Evolutionary conservation across 441 rosid species (phyloP).

Genomic region (Erodium trifolium): DNA sequence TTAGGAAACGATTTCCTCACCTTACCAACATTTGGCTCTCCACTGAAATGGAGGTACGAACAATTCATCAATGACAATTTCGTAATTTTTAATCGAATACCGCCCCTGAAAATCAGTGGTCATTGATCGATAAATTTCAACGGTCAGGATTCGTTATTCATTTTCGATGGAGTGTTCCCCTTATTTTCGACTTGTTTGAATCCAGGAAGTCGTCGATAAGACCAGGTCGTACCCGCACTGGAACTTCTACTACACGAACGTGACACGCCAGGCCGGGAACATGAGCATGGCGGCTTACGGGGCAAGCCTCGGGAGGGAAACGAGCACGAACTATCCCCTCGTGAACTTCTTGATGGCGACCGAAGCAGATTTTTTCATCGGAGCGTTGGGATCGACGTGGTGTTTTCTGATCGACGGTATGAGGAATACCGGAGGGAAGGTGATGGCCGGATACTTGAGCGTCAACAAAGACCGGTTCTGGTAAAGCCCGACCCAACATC

Average conservation of each 20-base stretch:
- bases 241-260: constrained; percentile 76
- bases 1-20: constrained; percentile 55
- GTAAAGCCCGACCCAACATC: constrained; percentile 26
- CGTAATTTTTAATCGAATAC: too few relatives aligned
- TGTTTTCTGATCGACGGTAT: constrained; percentile 90
- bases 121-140: too few relatives aligned
- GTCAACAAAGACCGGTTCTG: constrained; percentile 93
- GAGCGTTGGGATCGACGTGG: constrained; percentile 97
- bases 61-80: too few relatives aligned
- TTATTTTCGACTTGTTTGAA: neutral
- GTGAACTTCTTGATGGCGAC: constrained; percentile 91
- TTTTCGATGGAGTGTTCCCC: too few relatives aligned
- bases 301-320: constrained; percentile 83
- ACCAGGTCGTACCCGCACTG: constrained; percentile 41
- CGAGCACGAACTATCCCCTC: constrained; percentile 80
- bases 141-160: too few relatives aligned
- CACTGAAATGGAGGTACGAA: constrained; percentile 72
- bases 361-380: constrained; percentile 78
- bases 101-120: too few relatives aligned
- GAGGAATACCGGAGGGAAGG: constrained; percentile 94
- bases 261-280: constrained; percentile 73
- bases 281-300: constrained; percentile 69
- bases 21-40: constrained; percentile 78
- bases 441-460: constrained; percentile 82
- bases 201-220: constrained; percentile 60